Percentiles rank a stretch among this genome's conserved stretches.
Conservation (phyloP, 805 yeast genomes). For the Zygosaccharomyces rouxii region DNA sequence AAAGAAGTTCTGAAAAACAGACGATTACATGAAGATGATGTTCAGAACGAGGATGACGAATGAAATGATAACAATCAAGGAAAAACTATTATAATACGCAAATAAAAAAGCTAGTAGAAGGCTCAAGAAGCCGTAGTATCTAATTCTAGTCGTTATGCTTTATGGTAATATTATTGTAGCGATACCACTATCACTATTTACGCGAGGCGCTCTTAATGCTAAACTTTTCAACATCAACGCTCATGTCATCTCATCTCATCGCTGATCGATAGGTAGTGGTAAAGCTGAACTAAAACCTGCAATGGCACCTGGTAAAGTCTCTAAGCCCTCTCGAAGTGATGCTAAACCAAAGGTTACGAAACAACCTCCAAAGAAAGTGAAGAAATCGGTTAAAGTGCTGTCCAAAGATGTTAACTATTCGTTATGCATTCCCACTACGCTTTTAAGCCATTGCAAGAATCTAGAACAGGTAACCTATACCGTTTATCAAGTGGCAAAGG, state of each 20-base stretch:
- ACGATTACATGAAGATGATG: conserved; percentile 17
- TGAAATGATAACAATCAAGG: background rate
- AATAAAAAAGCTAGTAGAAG: conserved; percentile 1
- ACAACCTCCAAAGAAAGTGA: conserved; percentile 11
- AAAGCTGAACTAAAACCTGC: background rate
- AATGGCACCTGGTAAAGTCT: conserved; percentile 2
- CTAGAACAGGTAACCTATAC: conserved; percentile 69
- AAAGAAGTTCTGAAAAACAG: conserved; percentile 38
- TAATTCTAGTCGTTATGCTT: conserved; percentile 5
- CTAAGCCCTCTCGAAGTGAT: background rate
- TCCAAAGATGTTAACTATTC: conserved; percentile 40
- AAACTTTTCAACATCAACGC: conserved; percentile 2
- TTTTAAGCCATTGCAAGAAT: conserved; percentile 57
- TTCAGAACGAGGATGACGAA: conserved; percentile 28
- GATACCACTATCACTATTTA: conserved; percentile 3
- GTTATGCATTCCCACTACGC: conserved; percentile 69
- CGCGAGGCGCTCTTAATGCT: conserved; percentile 2
- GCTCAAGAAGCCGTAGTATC: background rate
- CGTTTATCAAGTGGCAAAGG: conserved; percentile 75
- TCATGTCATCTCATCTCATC: conserved; percentile 2
- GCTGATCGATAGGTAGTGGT: background rate
- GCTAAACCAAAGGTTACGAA: background rate
- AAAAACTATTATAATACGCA: background rate
- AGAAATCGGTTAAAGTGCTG: conserved; percentile 17
- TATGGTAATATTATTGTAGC: conserved; percentile 2